Conservation (phyloP, 139 green algal genomes). For the Parachlorella kessleri region DNA sequence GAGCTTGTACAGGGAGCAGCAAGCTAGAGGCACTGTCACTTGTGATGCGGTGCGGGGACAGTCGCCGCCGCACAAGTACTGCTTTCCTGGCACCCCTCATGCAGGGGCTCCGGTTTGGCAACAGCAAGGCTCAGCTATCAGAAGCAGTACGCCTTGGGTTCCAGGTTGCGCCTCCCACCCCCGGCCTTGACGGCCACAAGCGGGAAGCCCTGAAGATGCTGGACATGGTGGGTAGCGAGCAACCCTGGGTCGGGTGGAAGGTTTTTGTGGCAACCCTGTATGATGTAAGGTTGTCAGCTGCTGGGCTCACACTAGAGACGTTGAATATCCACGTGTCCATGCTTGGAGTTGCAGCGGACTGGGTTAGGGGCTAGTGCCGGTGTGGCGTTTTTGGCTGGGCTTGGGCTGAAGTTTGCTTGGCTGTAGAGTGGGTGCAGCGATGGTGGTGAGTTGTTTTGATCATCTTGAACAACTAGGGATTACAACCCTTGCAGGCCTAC, state of each 20-base stretch:
- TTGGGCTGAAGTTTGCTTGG: too few species aligned
- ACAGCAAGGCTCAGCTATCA: constrained; percentile 25
- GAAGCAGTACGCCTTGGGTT: constrained; percentile 48
- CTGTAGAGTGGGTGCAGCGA: not conserved
- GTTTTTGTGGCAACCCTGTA: too few species aligned
- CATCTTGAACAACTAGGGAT: not conserved
- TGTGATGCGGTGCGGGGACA: not conserved
- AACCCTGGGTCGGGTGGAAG: too few species aligned
- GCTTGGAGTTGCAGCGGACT: not conserved
- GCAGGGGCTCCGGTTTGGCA: constrained; percentile 49
- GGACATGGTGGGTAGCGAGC: constrained; percentile 12
- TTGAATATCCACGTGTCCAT: too few species aligned
- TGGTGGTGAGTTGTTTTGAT: not conserved
- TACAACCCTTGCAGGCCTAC: constrained; percentile 19
- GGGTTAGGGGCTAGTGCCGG: not conserved
- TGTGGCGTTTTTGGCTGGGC: not conserved
- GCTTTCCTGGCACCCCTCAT: not conserved
- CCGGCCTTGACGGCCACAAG: not conserved
- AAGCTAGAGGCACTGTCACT: not conserved
- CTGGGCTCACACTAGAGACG: not conserved
- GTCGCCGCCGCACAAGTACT: not conserved
- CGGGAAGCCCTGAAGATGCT: constrained; percentile 5
- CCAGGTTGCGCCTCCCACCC: constrained; percentile 11
- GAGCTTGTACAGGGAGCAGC: too few species aligned
- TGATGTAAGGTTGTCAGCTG: too few species aligned